phyloP scores from a whole-genome alignment of 495 filamentous ascomycete genomes.

The Lepidopterella palustris region DNA sequence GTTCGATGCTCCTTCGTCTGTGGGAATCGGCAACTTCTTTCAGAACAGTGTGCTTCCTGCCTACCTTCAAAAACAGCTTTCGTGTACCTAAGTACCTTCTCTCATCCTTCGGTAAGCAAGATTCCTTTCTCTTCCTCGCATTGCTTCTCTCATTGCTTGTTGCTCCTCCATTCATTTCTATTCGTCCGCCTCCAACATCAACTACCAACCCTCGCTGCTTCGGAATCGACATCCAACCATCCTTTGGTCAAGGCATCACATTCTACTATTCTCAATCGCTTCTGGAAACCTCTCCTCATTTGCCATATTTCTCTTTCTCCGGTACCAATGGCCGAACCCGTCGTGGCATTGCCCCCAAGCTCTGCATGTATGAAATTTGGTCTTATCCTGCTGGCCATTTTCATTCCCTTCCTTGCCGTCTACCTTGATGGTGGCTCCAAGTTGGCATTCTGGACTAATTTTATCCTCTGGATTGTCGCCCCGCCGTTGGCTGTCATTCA shows the following conservation, averaged over 20 bases:
- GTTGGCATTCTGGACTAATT: not conserved
- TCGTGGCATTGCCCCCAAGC: no score
- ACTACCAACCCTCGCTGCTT: not conserved
- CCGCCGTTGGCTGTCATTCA: not conserved
- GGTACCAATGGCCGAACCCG: not conserved
- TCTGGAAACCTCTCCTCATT: not conserved
- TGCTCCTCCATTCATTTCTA: not conserved
- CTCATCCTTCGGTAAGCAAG: not conserved
- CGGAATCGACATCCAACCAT: not conserved
- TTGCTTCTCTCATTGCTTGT: not conserved
- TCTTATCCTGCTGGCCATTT: not conserved
- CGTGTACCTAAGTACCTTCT: no score
- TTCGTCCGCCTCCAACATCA: not conserved
- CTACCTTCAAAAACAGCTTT: no score
- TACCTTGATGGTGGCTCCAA: not conserved
- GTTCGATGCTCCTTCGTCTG: not conserved
- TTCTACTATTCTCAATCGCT: not conserved
- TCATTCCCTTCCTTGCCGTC: not conserved
- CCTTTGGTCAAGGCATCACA: not conserved
- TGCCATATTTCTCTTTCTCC: not conserved
- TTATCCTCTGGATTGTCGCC: constrained; percentile 2
- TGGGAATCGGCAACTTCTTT: no score
- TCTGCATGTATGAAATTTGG: no score
- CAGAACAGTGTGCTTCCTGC: not conserved
- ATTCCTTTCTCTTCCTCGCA: not conserved